These are phyloP conservation scores for Phaeomoniella chlamydospora DNA, from an alignment of 2,329 filamentous ascomycete species.

Conservation along the genomic window DNA sequence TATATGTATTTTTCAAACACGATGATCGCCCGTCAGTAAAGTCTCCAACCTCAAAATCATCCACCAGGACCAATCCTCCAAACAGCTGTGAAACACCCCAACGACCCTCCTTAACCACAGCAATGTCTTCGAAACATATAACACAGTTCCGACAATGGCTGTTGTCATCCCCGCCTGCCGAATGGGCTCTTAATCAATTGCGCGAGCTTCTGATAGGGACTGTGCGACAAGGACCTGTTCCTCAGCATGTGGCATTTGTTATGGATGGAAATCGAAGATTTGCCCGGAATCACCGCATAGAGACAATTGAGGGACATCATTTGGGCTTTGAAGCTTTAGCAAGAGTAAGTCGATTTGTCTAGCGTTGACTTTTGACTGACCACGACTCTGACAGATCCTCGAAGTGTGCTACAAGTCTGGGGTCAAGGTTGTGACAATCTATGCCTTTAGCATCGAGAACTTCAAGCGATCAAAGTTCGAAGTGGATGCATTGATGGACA, in stretches of 20 bases:
- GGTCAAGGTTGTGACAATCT: constrained; percentile 92
- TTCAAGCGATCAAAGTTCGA: constrained; percentile 95
- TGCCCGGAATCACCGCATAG: constrained; percentile 77
- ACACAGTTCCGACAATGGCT: constrained; percentile 53
- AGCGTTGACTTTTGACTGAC: not conserved
- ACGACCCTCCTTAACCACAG: no score
- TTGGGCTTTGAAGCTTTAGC: constrained; percentile 90
- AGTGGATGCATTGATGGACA: constrained; percentile 92
- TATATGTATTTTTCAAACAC: no score
- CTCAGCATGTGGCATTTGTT: constrained; percentile 94
- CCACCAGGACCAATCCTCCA: no score
- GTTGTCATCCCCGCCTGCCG: constrained; percentile 73
- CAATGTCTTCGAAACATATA: constrained; percentile 4
- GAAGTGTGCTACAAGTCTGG: constrained; percentile 98
- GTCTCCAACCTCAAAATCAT: no score
- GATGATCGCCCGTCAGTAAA: no score
- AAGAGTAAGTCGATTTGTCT: constrained; percentile 52
- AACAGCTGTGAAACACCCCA: no score
- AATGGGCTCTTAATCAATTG: constrained; percentile 70
- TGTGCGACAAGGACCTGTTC: constrained; percentile 78
- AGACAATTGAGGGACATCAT: constrained; percentile 92
- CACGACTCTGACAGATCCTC: constrained; percentile 47
- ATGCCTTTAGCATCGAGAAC: constrained; percentile 98
- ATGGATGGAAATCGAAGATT: constrained; percentile 98
- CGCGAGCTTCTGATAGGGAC: constrained; percentile 79